phyloP scores from a whole-genome alignment of 192 early-diverging fungal species.

The Backusella mclennaniae region DNA sequence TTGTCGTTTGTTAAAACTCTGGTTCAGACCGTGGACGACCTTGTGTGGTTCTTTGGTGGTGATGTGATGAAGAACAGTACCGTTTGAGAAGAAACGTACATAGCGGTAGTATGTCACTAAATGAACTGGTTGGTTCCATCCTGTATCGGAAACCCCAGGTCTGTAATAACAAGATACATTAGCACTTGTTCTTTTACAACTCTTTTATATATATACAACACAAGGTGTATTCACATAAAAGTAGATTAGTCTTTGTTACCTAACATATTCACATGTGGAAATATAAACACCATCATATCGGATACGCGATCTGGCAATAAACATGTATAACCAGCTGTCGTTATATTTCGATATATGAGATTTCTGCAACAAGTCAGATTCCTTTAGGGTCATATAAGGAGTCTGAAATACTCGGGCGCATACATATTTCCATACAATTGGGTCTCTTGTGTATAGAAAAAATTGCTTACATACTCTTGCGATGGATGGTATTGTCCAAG shows the following conservation, averaged over 20 bases:
- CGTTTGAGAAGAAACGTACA: conserved; percentile 42
- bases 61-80: conserved; percentile 33
- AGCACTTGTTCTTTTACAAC: neutral
- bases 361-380: conserved; percentile 10
- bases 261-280: conserved; percentile 38
- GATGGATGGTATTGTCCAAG: conserved; percentile 29
- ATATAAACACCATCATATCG: conserved; percentile 47
- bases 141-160: conserved; percentile 31
- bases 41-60: conserved; percentile 25
- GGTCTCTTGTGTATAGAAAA: conserved; percentile 32
- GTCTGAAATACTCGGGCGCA: conserved; percentile 29
- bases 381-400: conserved; percentile 15
- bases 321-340: conserved; percentile 39
- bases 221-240: neutral
- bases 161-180: conserved; percentile 13
- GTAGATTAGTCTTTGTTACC: conserved; percentile 16
- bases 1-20: conserved; percentile 19
- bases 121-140: conserved; percentile 41
- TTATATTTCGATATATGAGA: conserved; percentile 26
- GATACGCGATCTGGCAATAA: conserved; percentile 44
- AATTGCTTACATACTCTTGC: conserved; percentile 38
- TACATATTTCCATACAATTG: conserved; percentile 34
- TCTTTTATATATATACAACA: neutral
- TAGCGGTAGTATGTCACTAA: conserved; percentile 46
- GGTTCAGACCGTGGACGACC: conserved; percentile 24